A percentile compares a stretch with the other conserved stretches of the same genome.
These are phyloP conservation scores for Trametes sp. DNA, from an alignment of 1,284 basidiomycete species.

Conservation along the genomic window DNA sequence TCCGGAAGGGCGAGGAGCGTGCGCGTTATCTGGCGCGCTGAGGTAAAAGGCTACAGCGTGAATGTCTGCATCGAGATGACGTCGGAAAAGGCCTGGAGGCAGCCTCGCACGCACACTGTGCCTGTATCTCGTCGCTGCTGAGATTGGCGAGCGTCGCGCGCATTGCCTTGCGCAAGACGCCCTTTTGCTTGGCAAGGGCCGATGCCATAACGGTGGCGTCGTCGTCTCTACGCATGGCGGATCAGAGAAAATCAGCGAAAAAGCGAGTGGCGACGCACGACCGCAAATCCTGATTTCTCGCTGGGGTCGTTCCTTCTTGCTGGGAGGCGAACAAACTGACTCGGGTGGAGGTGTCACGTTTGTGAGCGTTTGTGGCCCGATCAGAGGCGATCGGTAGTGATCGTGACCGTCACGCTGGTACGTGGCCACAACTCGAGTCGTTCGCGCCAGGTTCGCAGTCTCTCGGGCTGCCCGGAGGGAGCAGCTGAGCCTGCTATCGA, in stretches of 20 bases:
- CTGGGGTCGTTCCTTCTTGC: not conserved
- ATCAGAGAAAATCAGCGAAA: not conserved
- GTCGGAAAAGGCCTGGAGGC: slow-evolving; percentile 18
- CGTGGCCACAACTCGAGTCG: slow-evolving; percentile 14
- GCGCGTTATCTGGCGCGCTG: slow-evolving; percentile 66
- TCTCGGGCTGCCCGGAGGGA: not conserved
- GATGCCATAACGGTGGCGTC: slow-evolving; percentile 29
- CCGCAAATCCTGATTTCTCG: not conserved
- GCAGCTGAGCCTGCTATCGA: not conserved
- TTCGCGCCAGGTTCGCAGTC: not conserved
- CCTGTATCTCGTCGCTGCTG: slow-evolving; percentile 55
- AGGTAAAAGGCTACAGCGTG: slow-evolving; percentile 24
- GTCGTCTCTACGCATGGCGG: not conserved
- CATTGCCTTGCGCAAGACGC: slow-evolving; percentile 57
- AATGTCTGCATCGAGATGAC: slow-evolving; percentile 4
- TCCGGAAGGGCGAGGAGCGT: slow-evolving; percentile 51
- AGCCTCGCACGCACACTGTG: slow-evolving; percentile 58
- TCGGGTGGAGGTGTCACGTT: slow-evolving; percentile 24
- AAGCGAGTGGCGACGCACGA: not conserved
- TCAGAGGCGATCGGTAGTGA: slow-evolving; percentile 5
- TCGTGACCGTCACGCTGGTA: slow-evolving; percentile 24
- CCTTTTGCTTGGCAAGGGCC: slow-evolving; percentile 55
- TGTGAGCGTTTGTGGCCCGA: slow-evolving; percentile 12
- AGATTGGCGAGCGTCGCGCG: slow-evolving; percentile 48
- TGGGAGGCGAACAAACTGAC: slow-evolving; percentile 4